Percentiles rank a stretch among this genome's conserved stretches.
Evolutionary conservation across 2,329 filamentous ascomycete species (phyloP).

Genomic region (Aschersonia sp.): DNA sequence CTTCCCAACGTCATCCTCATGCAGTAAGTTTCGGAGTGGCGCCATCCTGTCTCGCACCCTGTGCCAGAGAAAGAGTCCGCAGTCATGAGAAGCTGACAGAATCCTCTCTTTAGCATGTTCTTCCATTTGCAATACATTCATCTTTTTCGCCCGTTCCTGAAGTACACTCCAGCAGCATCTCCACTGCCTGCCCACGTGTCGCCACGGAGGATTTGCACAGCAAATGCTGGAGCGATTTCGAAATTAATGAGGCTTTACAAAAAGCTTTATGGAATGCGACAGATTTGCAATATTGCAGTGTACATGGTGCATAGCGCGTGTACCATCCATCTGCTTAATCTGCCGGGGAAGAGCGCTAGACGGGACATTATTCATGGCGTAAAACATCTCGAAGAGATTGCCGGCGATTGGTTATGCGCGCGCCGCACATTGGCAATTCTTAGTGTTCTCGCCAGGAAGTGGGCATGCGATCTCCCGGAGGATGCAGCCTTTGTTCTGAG

Average conservation of each 20-base stretch:
- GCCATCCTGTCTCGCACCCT: not conserved
- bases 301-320: conserved; percentile 93
- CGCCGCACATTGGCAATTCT: conserved; percentile 74
- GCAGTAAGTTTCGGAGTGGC: conserved; percentile 51
- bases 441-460: conserved; percentile 72
- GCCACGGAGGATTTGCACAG: conserved; percentile 78
- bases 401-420: conserved; percentile 86
- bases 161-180: conserved; percentile 68
- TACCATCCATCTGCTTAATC: conserved; percentile 83
- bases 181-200: conserved; percentile 79
- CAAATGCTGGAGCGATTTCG: conserved; percentile 77
- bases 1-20: conserved; percentile 65
- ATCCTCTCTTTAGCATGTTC: conserved; percentile 61
- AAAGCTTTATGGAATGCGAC: conserved; percentile 74
- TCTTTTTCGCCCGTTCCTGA: conserved; percentile 86
- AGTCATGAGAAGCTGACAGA: conserved; percentile 8
- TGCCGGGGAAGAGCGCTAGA: conserved; percentile 81
- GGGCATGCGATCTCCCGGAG: conserved; percentile 74
- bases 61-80: too few relatives aligned
- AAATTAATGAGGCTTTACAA: conserved; percentile 93
- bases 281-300: conserved; percentile 92
- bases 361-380: conserved; percentile 83
- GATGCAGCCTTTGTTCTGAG: conserved; percentile 67
- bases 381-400: conserved; percentile 88
- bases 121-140: conserved; percentile 93